Evolutionary conservation across 129 eudicot genomes (phyloP), one percentile per base, ranked within the genome.

Genomic region (Rutidosis leptorrhynchoides): DNA sequence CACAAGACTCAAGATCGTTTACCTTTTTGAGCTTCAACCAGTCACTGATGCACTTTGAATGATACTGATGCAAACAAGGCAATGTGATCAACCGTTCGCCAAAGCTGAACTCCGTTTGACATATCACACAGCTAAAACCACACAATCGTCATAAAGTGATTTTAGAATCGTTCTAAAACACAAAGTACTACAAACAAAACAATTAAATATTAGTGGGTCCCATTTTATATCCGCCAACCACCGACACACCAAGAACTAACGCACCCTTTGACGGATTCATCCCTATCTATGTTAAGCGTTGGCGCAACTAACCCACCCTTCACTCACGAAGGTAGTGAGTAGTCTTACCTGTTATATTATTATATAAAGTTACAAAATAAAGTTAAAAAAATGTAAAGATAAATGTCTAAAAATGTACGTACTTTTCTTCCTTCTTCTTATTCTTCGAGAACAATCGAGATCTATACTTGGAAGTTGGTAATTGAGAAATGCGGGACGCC

Each of bases 51-150:
- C 97, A 90, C 14, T 74, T 56, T 7, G 77, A 35, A 76, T 90
- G 97, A 79, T 83, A 90, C 35, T 67, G 82, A 71, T 90, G 97
- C 11, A 60, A 65, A 65, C 97, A 90, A 71, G 97, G 97, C 84
- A 90, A 75, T 37, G 71, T 82, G 64, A 68, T 84, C 73, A 90
- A 49, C 68, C 72, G 76, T 28, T 72, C 80, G 7, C 90, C 87
- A 15, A 28, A 72, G 73, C 28, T 80, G 75, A 74, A 90, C 30
- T 37, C 78, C 70, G 65, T 56, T 30, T 61, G 77, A 78, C 97
- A 90, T 65, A 90, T 76, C 61, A 84, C 95, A 73, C 97, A 90
- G 69, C 97, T 90, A 70, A 40, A 69, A 56, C 8, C 49, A 72
- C 56, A 65, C 70, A 72, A 15, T 48, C 21, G 26, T 19, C 14